These are phyloP conservation scores for Adansonia gregorii DNA, from an alignment of 441 rosid species.

Conservation along the genomic window DNA sequence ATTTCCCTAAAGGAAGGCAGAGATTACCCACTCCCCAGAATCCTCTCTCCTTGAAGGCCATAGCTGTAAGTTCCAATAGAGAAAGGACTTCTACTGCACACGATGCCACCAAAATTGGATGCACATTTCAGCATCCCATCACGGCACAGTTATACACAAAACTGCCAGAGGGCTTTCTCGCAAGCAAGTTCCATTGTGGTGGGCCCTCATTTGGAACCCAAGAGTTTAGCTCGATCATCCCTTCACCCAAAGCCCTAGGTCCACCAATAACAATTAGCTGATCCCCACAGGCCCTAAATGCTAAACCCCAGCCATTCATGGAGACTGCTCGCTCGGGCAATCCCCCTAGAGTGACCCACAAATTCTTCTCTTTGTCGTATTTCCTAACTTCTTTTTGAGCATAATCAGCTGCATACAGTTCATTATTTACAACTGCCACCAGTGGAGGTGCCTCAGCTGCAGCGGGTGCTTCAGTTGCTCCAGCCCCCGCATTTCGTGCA, in stretches of 20 bases:
- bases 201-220: conserved; percentile 72
- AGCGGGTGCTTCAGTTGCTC: conserved; percentile 37
- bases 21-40: conserved; percentile 37
- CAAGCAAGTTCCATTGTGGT: conserved; percentile 70
- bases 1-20: conserved; percentile 38
- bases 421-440: conserved; percentile 75
- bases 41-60: conserved; percentile 33
- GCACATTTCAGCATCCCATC: conserved; percentile 68
- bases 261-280: conserved; percentile 67
- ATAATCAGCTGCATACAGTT: conserved; percentile 80
- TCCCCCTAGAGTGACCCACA: conserved; percentile 60
- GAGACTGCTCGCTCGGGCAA: conserved; percentile 63
- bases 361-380: conserved; percentile 53
- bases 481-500: conserved; percentile 37
- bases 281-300: conserved; percentile 83
- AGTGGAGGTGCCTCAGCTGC: conserved; percentile 77
- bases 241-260: conserved; percentile 56
- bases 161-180: conserved; percentile 49
- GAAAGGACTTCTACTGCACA: conserved; percentile 22
- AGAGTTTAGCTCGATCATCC: conserved; percentile 60
- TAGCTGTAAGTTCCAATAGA: conserved; percentile 21
- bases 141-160: conserved; percentile 87
- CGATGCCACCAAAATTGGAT: conserved; percentile 24
- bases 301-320: conserved; percentile 92
- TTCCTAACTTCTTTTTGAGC: conserved; percentile 55